Percentiles rank a stretch among this genome's conserved stretches.
Conservation (phyloP, 768 basidiomycete genomes). For the Cystofilobasidium macerans region DNA sequence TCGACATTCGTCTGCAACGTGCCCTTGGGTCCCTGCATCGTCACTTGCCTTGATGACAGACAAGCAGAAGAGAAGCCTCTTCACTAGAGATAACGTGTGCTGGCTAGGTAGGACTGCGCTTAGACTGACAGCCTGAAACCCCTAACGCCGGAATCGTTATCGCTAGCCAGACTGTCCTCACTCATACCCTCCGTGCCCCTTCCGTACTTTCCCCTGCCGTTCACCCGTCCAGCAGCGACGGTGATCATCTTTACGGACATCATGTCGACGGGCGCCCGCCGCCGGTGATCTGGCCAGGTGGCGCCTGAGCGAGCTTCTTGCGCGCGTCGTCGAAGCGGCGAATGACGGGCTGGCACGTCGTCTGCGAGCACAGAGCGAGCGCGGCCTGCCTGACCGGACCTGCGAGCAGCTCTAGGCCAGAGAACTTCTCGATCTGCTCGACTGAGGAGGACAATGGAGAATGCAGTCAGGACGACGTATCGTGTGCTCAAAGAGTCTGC, state of each 20-base stretch:
- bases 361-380: conserved; percentile 77
- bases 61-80: too few relatives aligned
- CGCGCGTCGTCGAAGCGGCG: conserved; percentile 69
- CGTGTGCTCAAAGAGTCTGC: background rate
- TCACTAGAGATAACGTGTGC: too few relatives aligned
- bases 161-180: too few relatives aligned
- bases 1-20: too few relatives aligned
- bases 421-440: conserved; percentile 79
- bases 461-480: background rate
- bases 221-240: too few relatives aligned
- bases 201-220: too few relatives aligned
- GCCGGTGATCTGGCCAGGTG: background rate
- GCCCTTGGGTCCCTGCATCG: too few relatives aligned
- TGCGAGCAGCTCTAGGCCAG: conserved; percentile 79
- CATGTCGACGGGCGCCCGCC: background rate
- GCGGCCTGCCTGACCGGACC: conserved; percentile 60
- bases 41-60: too few relatives aligned
- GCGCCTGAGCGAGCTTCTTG: background rate
- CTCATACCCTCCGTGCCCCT: too few relatives aligned
- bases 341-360: conserved; percentile 78
- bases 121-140: too few relatives aligned
- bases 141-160: too few relatives aligned
- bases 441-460: conserved; percentile 45
- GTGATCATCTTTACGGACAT: background rate
- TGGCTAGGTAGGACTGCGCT: too few relatives aligned